Percentiles rank a stretch among this genome's conserved stretches.
These are phyloP conservation scores for Diaporthe ampelina DNA, from an alignment of 2,329 filamentous ascomycete species.

Conservation along the genomic window DNA sequence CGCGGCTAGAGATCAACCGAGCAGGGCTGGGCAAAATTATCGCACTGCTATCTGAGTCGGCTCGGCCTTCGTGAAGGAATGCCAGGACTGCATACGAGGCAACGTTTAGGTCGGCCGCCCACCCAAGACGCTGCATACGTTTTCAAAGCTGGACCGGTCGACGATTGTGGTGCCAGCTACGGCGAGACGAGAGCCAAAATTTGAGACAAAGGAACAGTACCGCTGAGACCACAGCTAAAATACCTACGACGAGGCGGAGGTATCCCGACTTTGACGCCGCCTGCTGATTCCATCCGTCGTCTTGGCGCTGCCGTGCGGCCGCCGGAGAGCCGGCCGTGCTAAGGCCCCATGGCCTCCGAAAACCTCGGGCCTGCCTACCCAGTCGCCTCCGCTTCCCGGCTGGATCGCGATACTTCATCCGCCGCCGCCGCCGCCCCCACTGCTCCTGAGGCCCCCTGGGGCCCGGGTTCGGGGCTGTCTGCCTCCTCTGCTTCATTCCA, in stretches of 20 bases:
- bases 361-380: slow-evolving; percentile 33
- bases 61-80: slow-evolving; percentile 19
- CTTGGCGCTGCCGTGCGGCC: slow-evolving; percentile 39
- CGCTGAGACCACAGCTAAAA: slow-evolving; percentile 15
- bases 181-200: slow-evolving; percentile 24
- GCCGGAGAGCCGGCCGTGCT: slow-evolving; percentile 32
- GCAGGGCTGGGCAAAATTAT: slow-evolving; percentile 24
- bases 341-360: slow-evolving; percentile 40
- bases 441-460: slow-evolving; percentile 33
- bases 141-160: slow-evolving; percentile 1
- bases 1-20: not conserved
- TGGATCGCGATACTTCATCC: slow-evolving; percentile 36
- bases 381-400: slow-evolving; percentile 27
- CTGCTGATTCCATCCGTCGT: slow-evolving; percentile 1
- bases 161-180: not conserved
- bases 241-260: not conserved
- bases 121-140: slow-evolving; percentile 13
- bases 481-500: slow-evolving; percentile 33
- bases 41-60: slow-evolving; percentile 11
- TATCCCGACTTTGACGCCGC: not conserved
- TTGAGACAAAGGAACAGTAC: not conserved
- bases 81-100: slow-evolving; percentile 19
- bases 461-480: slow-evolving; percentile 33
- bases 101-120: slow-evolving; percentile 19
- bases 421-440: slow-evolving; percentile 40